Base-by-base conservation (phyloP, 176 grass and related monocot species). In the Paspalum vaginatum region DNA sequence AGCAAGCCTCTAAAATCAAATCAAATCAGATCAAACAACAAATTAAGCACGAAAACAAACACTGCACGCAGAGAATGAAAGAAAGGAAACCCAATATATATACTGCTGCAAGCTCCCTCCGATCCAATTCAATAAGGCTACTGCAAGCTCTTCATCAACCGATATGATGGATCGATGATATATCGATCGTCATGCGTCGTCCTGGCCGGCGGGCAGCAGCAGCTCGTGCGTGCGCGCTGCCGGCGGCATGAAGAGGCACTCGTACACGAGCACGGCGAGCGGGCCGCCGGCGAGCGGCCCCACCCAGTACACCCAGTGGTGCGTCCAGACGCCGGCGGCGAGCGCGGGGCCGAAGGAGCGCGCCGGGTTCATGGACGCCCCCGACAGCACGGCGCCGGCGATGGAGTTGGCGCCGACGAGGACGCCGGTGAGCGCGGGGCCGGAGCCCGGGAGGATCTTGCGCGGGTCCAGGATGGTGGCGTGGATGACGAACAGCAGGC, bases 251-350 rank as follows among this genome's bases (percentile, higher is more conserved):
- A 98, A 91, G n/a, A 88, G 2, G n/a, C 77, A 63, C 22, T 98
- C 95, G 63, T 95, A 98, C 14, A 86, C 65, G 17, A 94, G 41
- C 51, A 91, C 88, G 0, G 86, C 95, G 11, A 95, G 75, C 5
- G 77, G 83, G 9, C 95, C 95, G 3, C 95, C 95, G 11, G 60
- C 27, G 11, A 98, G 78, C 14, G 95, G 95, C 0, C 95, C 95
- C 12, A 93, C 88, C 95, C 95, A 98, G 61, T 98, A 98, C 76
- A 98, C 86, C 95, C 95, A 98, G 61, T 98, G 95, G 78, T 95
- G 61, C 0, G 79, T 90, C 92, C 92, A 98, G 20, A 85, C 72
- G 11, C 92, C 79, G 3, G 74, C 13, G 18, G 77, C 92, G 38
- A 98, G 65, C 12, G 95, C 95, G 5, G 95, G 90, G 0, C 95